A percentile compares a stretch with the other conserved stretches of the same genome.
Evolutionary conservation across 1,139 yeast species (phyloP).

Genomic region (Suhomyces ambrosiae): DNA sequence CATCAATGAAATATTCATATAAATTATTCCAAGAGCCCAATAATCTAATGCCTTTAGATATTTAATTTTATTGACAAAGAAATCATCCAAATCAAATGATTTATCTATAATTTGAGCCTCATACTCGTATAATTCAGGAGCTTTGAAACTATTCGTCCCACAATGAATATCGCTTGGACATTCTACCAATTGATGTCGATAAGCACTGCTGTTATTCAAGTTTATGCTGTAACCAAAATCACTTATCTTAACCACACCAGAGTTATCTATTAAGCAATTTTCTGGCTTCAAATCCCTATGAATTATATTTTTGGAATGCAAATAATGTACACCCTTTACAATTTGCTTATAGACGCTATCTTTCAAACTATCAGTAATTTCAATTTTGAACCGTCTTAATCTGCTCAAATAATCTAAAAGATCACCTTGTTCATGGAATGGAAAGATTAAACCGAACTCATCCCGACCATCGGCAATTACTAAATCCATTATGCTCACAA

Average conservation of each 20-base stretch:
- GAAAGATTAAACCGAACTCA: constrained; percentile 36
- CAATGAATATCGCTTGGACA: constrained; percentile 34
- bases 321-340: constrained; percentile 45
- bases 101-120: constrained; percentile 22
- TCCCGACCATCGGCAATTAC: constrained; percentile 17
- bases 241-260: constrained; percentile 48
- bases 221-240: constrained; percentile 57
- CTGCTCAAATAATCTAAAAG: constrained; percentile 43
- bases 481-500: constrained; percentile 34
- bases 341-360: constrained; percentile 53
- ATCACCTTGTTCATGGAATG: constrained; percentile 51
- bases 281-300: constrained; percentile 63
- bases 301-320: constrained; percentile 46
- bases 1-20: constrained; percentile 47
- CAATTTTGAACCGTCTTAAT: constrained; percentile 37
- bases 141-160: constrained; percentile 58
- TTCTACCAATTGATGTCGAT: constrained; percentile 19
- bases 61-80: constrained; percentile 9
- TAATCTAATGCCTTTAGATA: constrained; percentile 36
- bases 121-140: constrained; percentile 51
- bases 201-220: constrained; percentile 22
- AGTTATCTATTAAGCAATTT: constrained; percentile 48
- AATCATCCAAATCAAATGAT: constrained; percentile 9
- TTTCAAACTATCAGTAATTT: constrained; percentile 35
- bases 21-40: constrained; percentile 56